Conservation (phyloP, 305 asterid genomes). For the Stenogyne calaminthoides region DNA sequence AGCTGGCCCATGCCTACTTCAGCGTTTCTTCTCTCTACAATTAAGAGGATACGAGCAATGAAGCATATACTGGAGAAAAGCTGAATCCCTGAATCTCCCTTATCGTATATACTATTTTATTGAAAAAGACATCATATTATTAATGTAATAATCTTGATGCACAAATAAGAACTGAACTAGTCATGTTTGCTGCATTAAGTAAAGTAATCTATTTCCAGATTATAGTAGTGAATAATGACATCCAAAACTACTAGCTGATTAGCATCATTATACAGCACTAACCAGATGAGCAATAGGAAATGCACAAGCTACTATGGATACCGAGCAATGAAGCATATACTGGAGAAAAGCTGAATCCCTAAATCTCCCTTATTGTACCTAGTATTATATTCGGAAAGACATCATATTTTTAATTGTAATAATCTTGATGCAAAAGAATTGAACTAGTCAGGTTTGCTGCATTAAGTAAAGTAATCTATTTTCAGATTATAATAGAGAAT, state of each 20-base stretch:
- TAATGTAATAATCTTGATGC: constrained; percentile 13
- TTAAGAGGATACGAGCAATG: constrained; percentile 14
- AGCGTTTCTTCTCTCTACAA: constrained; percentile 45
- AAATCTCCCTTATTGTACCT: not conserved
- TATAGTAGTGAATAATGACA: constrained; percentile 11
- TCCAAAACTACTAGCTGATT: constrained; percentile 18
- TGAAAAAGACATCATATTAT: constrained; percentile 6
- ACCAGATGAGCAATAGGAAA: not conserved
- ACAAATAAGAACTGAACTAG: constrained; percentile 4
- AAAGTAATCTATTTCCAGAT: constrained; percentile 17
- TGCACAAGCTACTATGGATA: constrained; percentile 15
- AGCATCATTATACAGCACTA: constrained; percentile 6
- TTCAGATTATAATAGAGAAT: constrained; percentile 24
- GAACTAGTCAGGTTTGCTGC: no score
- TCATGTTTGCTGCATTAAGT: constrained; percentile 11
- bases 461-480: no score
- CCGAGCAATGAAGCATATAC: not conserved
- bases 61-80: constrained; percentile 20
- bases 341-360: constrained; percentile 15
- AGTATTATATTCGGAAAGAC: constrained; percentile 1
- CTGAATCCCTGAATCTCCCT: not conserved
- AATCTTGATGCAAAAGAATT: not conserved
- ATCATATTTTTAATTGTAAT: constrained; percentile 8
- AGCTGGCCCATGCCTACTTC: constrained; percentile 65
- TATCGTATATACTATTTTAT: not conserved